These are phyloP conservation scores for Mycena chlorophos DNA, from an alignment of 768 basidiomycete genomes.

Conservation along the genomic window DNA sequence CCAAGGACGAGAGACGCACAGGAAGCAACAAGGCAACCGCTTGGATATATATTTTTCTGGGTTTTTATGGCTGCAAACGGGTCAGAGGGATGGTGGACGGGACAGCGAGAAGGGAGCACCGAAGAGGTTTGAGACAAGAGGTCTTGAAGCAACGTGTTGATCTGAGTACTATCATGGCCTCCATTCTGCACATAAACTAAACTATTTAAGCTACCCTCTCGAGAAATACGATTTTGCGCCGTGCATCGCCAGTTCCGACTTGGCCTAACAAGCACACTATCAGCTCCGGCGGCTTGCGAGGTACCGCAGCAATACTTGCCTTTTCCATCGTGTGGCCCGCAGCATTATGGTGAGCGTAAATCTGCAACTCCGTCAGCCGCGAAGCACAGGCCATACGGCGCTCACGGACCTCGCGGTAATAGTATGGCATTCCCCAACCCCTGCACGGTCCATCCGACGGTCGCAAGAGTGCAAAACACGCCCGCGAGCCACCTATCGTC, in stretches of 20 bases:
- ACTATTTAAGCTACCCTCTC: conserved; percentile 53
- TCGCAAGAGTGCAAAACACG: conserved; percentile 77
- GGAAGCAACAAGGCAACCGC: conserved; percentile 76
- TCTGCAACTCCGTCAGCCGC: conserved; percentile 42
- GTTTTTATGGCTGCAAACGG: conserved; percentile 69
- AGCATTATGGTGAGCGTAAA: conserved; percentile 75
- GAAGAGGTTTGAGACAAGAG: too few relatives aligned
- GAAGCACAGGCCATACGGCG: conserved; percentile 6
- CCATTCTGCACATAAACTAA: conserved; percentile 2
- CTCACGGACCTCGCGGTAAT: conserved; percentile 68
- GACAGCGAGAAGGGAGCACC: conserved; percentile 12
- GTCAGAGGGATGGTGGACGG: conserved; percentile 14
- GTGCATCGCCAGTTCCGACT: conserved; percentile 76
- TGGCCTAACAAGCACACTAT: conserved; percentile 53
- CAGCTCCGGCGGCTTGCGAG: conserved; percentile 8
- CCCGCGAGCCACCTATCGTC: conserved; percentile 63
- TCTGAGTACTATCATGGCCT: too few relatives aligned
- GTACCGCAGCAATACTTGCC: conserved; percentile 40
- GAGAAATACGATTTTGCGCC: conserved; percentile 89
- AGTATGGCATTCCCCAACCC: conserved; percentile 78
- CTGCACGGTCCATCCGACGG: conserved; percentile 86
- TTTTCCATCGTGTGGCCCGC: conserved; percentile 89
- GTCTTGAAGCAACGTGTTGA: too few relatives aligned
- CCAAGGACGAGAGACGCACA: conserved; percentile 48
- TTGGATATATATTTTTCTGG: conserved; percentile 71